phyloP scores from a whole-genome alignment of 2,329 filamentous ascomycete genomes.

The Hymenoscyphus repandus region DNA sequence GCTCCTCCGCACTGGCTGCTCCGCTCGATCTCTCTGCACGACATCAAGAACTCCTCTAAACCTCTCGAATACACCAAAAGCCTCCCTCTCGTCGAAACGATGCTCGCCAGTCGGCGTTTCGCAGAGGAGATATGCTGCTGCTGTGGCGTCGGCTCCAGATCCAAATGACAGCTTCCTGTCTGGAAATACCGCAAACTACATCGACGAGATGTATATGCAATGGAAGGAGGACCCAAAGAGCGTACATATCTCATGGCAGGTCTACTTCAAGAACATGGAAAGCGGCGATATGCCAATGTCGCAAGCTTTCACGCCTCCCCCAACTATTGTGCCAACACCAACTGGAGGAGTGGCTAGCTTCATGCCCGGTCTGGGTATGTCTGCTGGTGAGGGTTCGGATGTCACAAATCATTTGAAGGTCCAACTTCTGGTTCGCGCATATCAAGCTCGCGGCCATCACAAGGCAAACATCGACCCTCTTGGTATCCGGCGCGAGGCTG shows the following conservation, averaged over 20 bases:
- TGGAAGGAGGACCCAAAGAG: slow-evolving; percentile 93
- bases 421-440: slow-evolving; percentile 91
- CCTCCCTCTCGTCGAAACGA: slow-evolving; percentile 42
- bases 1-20: slow-evolving; percentile 53
- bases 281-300: slow-evolving; percentile 95
- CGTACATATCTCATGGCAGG: slow-evolving; percentile 97
- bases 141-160: slow-evolving; percentile 56
- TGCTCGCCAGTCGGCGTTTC: slow-evolving; percentile 40
- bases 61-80: slow-evolving; percentile 32
- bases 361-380: slow-evolving; percentile 62
- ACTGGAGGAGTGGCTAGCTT: slow-evolving; percentile 71
- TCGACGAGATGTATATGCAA: slow-evolving; percentile 98
- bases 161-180: slow-evolving; percentile 94
- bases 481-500: slow-evolving; percentile 80
- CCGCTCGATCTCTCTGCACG: slow-evolving; percentile 25
- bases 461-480: slow-evolving; percentile 97
- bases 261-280: slow-evolving; percentile 99
- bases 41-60: slow-evolving; percentile 39
- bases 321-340: slow-evolving; percentile 80
- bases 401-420: slow-evolving; percentile 97
- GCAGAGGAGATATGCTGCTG: slow-evolving; percentile 51
- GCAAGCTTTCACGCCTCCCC: slow-evolving; percentile 92
- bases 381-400: slow-evolving; percentile 66
- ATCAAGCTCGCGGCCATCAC: slow-evolving; percentile 96
- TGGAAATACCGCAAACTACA: slow-evolving; percentile 96